phyloP scores from a whole-genome alignment of 768 basidiomycete genomes.

The Naganishia vaughanmartiniae region DNA sequence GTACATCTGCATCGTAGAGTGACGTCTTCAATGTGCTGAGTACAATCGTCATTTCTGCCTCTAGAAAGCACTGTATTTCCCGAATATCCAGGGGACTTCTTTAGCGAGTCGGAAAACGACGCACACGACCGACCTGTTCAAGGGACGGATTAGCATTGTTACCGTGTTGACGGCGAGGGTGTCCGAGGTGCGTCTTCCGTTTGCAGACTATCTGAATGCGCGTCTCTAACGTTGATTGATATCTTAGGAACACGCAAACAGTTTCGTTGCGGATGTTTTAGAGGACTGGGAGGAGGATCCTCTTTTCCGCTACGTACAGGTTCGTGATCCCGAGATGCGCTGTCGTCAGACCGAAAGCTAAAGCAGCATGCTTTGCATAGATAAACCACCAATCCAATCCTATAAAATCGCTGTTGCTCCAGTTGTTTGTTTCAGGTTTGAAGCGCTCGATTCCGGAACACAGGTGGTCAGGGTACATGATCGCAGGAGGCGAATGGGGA shows the following conservation, averaged over 20 bases:
- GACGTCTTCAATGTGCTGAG: background rate
- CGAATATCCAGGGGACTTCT: conserved; percentile 73
- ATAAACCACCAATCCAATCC: conserved; percentile 93
- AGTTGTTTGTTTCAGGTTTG: conserved; percentile 74
- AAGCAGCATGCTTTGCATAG: conserved; percentile 41
- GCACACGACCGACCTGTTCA: conserved; percentile 75
- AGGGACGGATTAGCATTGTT: conserved; percentile 73
- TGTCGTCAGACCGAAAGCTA: background rate
- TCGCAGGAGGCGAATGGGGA: conserved; percentile 49
- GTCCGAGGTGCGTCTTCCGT: conserved; percentile 67
- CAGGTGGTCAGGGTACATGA: conserved; percentile 51
- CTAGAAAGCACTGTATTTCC: conserved; percentile 88
- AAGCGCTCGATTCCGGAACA: conserved; percentile 64
- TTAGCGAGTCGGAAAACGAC: conserved; percentile 60
- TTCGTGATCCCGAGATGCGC: conserved; percentile 14
- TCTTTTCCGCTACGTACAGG: conserved; percentile 48
- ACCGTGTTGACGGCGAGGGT: conserved; percentile 80
- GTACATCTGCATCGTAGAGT: conserved; percentile 42
- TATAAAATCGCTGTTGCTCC: conserved; percentile 84
- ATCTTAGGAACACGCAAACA: conserved; percentile 69
- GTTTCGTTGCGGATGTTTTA: conserved; percentile 57
- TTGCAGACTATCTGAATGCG: background rate
- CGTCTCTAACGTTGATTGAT: background rate
- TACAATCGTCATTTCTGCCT: background rate
- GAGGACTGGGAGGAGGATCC: conserved; percentile 38